Evolutionary conservation across 164 flowering plant genomes (phyloP).

Genomic region (Umbilicus rupestris): DNA sequence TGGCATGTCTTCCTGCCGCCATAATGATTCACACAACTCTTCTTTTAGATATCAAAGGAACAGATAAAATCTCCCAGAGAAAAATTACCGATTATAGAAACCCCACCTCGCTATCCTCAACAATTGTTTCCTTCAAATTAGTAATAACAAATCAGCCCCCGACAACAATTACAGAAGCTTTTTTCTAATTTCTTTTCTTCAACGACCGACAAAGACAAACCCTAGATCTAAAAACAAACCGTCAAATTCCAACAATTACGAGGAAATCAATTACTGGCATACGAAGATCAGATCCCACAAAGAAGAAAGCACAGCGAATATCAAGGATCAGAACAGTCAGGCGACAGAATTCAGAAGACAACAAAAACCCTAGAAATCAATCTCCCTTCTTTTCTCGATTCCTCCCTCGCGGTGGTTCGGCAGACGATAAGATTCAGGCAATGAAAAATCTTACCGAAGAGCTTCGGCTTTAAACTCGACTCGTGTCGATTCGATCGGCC

Average conservation of each 20-base stretch:
- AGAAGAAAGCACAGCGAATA: neutral
- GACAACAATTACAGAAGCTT: neutral
- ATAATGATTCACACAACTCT: conserved; percentile 20
- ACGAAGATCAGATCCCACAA: neutral
- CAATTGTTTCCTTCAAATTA: too few relatives aligned
- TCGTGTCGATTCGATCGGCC: neutral
- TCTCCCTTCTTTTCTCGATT: neutral
- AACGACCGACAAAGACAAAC: neutral
- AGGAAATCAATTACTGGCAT: neutral
- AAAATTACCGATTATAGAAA: neutral
- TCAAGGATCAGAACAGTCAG: neutral
- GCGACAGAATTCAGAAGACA: neutral
- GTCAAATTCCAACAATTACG: neutral
- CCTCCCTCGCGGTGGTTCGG: neutral
- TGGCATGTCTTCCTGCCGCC: conserved; percentile 33
- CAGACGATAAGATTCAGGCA: conserved; percentile 8
- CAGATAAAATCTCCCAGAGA: neutral
- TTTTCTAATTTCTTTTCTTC: neutral
- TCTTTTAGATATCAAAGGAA: conserved; percentile 11
- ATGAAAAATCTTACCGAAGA: conserved; percentile 19
- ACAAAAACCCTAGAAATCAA: conserved; percentile 6
- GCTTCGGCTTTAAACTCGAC: neutral
- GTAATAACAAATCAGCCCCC: too few relatives aligned
- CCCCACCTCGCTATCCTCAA: conserved; percentile 1
- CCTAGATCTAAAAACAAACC: conserved; percentile 4